Base-by-base conservation (phyloP, 2,329 filamentous ascomycete genomes). In the Scedosporium minutisporum region DNA sequence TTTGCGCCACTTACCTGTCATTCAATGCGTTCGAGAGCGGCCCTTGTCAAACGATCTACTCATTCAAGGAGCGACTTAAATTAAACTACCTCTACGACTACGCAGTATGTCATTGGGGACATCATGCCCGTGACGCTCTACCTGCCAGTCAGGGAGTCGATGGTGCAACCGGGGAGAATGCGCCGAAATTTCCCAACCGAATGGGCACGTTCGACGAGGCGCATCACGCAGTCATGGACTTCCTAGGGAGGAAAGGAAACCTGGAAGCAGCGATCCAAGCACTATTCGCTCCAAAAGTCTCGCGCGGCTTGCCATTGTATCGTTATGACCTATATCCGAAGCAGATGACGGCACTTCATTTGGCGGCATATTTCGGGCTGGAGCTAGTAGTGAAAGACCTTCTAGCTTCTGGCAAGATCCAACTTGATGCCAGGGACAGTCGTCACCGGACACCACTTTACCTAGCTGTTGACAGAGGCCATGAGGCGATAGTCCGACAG, bases 1-100 rank as follows among this genome's bases (percentile, higher is more conserved):
- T 64, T 5, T 80, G 75, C 63, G 42, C 74, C 4, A 71, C 70
- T 0, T 78, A 78, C 58, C 66, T 78, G 2, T 74, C 69, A 10
- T 74, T 74, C 21, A 61, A 67, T 27, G 23, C 7, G 0, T 74
- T 77, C 58, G 41, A 63, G 27, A 65, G 16, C 21, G 68, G 70
- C 1, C 10, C 16, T 58, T 70, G 66, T 58, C 6, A 48, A 42
- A 66, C n/a, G 0, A 41, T 68, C n/a, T 14, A 38, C 6, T 66
- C 69, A 9, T 67, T 70, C 53, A 16, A 66, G 9, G 10, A 64
- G 12, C 65, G 71, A 10, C 44, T 72, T 2, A 18, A 63, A 38
- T 33, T n/a, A 33, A 57, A 74, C 63, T 46, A 62, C 6, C 57
- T 75, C 16, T 72, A 69, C 61, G 29, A 65, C 6, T 75, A 75